phyloP scores from a whole-genome alignment of 1,139 yeast species.

The Debaryomyces psychrophilus region DNA sequence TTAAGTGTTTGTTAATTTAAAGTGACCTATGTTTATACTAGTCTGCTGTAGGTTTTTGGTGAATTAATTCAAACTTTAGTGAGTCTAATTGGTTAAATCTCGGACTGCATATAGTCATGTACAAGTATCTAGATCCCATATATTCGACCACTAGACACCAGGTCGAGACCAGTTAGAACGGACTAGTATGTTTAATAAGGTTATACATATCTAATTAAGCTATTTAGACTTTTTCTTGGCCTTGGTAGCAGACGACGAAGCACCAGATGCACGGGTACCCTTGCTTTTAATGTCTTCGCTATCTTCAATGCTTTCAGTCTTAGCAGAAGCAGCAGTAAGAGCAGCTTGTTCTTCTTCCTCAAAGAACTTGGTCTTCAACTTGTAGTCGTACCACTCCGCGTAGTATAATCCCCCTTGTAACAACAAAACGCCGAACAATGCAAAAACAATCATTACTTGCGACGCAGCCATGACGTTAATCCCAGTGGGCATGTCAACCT shows the following conservation, averaged over 20 bases:
- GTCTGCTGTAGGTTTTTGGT: not conserved
- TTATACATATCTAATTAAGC: not conserved
- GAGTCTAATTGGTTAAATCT: conserved; percentile 16
- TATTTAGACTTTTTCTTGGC: conserved; percentile 11
- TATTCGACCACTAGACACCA: not conserved
- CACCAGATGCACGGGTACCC: conserved; percentile 11
- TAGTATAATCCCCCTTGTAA: conserved; percentile 90
- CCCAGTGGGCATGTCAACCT: conserved; percentile 84
- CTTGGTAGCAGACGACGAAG: conserved; percentile 10
- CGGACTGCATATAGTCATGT: conserved; percentile 13
- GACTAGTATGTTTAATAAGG: not conserved
- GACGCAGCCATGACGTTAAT: conserved; percentile 91
- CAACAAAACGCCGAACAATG: conserved; percentile 74
- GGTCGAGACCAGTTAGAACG: not conserved
- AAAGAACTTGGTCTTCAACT: conserved; percentile 55
- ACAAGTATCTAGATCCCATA: not conserved
- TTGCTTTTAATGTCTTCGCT: conserved; percentile 2
- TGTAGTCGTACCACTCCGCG: conserved; percentile 75
- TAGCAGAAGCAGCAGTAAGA: conserved; percentile 18
- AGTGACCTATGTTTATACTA: conserved; percentile 1
- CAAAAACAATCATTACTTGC: conserved; percentile 71
- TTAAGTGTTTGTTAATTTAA: conserved; percentile 8
- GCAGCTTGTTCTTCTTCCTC: conserved; percentile 41
- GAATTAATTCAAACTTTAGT: conserved; percentile 13
- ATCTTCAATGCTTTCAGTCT: conserved; percentile 16